phyloP scores from a whole-genome alignment of 1,284 basidiomycete species.

The Agroathelia rolfsii region DNA sequence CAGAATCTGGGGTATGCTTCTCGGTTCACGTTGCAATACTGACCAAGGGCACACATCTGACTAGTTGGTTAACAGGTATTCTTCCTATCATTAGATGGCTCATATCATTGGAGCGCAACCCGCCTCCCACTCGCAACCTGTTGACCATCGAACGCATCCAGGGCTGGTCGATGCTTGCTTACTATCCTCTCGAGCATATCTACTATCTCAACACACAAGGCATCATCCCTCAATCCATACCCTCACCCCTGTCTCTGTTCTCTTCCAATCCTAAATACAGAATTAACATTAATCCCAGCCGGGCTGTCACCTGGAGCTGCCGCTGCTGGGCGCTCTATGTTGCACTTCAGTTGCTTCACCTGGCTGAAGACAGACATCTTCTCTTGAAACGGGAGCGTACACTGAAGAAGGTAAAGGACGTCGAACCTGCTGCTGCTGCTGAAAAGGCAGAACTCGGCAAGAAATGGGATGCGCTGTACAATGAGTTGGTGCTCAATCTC shows the following conservation, averaged over 20 bases:
- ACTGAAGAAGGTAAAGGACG: constrained; percentile 48
- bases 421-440: constrained; percentile 26
- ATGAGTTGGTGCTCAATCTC: constrained; percentile 64
- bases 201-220: constrained; percentile 60
- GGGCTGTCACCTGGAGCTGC: constrained; percentile 55
- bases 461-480: constrained; percentile 62
- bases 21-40: constrained; percentile 1
- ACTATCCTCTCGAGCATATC: constrained; percentile 75
- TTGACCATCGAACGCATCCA: constrained; percentile 74
- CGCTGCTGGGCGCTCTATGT: constrained; percentile 74
- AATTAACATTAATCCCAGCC: constrained; percentile 35
- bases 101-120: constrained; percentile 56
- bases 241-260: constrained; percentile 31
- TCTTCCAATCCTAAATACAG: constrained; percentile 27
- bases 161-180: constrained; percentile 76
- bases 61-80: constrained; percentile 37
- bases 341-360: constrained; percentile 60
- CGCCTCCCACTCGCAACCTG: constrained; percentile 56
- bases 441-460: constrained; percentile 50
- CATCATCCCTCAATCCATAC: constrained; percentile 46
- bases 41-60: not conserved
- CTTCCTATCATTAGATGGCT: constrained; percentile 74
- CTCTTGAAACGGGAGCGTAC: constrained; percentile 42
- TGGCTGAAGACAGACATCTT: constrained; percentile 56
- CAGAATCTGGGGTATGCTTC: constrained; percentile 61